phyloP scores from a whole-genome alignment of 23 red algal species.

The Gracilariopsis chorda region DNA sequence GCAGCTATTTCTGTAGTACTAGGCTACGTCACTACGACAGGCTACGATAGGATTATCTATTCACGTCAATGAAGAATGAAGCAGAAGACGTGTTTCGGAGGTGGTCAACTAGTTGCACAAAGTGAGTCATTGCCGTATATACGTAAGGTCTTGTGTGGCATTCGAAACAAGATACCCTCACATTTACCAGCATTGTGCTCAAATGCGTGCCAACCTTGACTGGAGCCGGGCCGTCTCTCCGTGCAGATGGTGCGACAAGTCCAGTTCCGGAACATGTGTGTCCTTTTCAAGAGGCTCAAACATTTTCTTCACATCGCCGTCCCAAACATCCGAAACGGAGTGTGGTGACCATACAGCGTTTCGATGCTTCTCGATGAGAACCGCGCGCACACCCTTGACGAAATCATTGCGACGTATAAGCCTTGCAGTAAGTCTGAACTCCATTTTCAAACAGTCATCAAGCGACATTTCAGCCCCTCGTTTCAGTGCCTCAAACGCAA shows the following conservation, averaged over 20 bases:
- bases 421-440: constrained; percentile 58
- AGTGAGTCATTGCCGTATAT: no score
- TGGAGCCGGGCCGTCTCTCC: no score
- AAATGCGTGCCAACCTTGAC: no score
- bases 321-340: constrained; percentile 20
- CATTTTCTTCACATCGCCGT: constrained; percentile 42
- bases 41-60: no score
- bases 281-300: constrained; percentile 62
- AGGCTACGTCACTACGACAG: no score
- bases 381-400: constrained; percentile 70
- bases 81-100: no score
- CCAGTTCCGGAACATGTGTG: constrained; percentile 17
- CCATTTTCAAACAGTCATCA: constrained; percentile 66
- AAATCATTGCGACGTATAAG: constrained; percentile 74
- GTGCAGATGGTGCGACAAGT: not conserved
- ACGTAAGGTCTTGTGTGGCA: no score
- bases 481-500: constrained; percentile 55
- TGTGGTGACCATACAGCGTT: constrained; percentile 64
- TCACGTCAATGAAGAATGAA: no score
- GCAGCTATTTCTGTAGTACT: no score
- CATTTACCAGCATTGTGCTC: no score
- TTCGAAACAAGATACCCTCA: no score
- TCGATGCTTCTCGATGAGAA: constrained; percentile 78
- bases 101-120: no score
- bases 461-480: constrained; percentile 42